Conservation (phyloP, 768 basidiomycete species). For the Mycena galopus region DNA sequence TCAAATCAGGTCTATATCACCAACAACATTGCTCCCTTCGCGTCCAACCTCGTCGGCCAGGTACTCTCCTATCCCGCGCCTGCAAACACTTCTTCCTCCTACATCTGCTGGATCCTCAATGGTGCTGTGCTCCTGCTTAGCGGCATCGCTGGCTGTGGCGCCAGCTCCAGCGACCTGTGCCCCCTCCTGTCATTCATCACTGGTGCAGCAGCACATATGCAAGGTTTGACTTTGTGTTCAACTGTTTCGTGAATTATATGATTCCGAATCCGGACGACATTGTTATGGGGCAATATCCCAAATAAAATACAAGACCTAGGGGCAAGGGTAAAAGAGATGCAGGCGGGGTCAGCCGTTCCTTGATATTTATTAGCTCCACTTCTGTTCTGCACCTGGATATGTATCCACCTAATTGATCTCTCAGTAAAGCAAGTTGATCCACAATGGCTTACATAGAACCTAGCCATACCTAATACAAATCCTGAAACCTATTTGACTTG, state of each 20-base stretch:
- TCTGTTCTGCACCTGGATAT: background rate
- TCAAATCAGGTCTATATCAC: constrained; percentile 35
- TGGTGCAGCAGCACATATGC: constrained; percentile 66
- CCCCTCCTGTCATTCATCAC: constrained; percentile 69
- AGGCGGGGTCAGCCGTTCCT: background rate
- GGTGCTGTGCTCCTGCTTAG: constrained; percentile 80
- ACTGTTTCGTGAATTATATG: constrained; percentile 68
- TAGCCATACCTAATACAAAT: too few relatives aligned
- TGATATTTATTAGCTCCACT: background rate
- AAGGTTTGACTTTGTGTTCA: constrained; percentile 75
- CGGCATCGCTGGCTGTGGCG: constrained; percentile 72
- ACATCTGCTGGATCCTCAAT: constrained; percentile 81
- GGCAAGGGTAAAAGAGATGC: background rate
- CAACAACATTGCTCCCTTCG: constrained; percentile 52
- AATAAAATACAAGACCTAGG: constrained; percentile 3
- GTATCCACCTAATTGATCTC: background rate
- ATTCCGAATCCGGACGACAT: constrained; percentile 56
- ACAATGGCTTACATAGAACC: too few relatives aligned
- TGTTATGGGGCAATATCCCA: constrained; percentile 46
- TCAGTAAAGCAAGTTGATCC: background rate
- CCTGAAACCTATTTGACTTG: constrained; percentile 18
- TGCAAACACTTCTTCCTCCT: constrained; percentile 43
- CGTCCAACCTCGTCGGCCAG: constrained; percentile 49
- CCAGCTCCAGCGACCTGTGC: constrained; percentile 73
- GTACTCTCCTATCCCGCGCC: constrained; percentile 54